Percentiles rank a stretch among this genome's conserved stretches.
Conservation (phyloP, 352 stramenopile genomes). For the Phytopythium mirpurense region DNA sequence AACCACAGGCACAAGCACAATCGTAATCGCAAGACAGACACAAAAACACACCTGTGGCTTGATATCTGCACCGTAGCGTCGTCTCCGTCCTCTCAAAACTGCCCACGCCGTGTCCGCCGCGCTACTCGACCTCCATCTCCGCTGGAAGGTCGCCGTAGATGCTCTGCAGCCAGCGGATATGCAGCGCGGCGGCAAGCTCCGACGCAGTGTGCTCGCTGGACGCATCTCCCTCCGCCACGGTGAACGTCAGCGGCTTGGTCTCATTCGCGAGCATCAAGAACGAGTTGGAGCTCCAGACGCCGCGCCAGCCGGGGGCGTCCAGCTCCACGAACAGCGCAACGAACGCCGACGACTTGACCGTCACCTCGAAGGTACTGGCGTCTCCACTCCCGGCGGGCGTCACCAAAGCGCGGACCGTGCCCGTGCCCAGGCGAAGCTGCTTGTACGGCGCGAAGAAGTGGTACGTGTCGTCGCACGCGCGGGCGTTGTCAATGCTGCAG, state of each 20-base stretch:
- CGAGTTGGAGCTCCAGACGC: constrained; percentile 69
- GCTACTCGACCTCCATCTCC: constrained; percentile 1
- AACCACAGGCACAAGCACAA: too few species aligned
- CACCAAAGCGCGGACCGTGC: constrained; percentile 17
- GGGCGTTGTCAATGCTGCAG: constrained; percentile 14
- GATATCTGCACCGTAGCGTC: too few species aligned
- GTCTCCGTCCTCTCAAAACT: too few species aligned
- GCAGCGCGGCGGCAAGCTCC: constrained; percentile 29
- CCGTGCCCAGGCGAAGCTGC: constrained; percentile 35
- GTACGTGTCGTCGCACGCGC: constrained; percentile 36
- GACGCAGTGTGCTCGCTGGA: constrained; percentile 16
- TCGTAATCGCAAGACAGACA: too few species aligned
- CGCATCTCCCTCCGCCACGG: constrained; percentile 9
- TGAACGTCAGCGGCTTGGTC: constrained; percentile 48
- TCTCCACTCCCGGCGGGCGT: not conserved
- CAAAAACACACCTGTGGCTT: too few species aligned
- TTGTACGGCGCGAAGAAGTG: constrained; percentile 76
- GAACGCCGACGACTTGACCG: constrained; percentile 37
- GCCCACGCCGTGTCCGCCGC: too few species aligned
- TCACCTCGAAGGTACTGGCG: constrained; percentile 28
- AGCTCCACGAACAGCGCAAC: constrained; percentile 81
- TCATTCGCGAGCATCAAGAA: constrained; percentile 66
- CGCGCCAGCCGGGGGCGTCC: constrained; percentile 31
- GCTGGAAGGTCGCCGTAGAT: constrained; percentile 33
- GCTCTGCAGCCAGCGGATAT: constrained; percentile 71